Conservation (phyloP, 441 rosid genomes). For the Flueggea neowawraea region DNA sequence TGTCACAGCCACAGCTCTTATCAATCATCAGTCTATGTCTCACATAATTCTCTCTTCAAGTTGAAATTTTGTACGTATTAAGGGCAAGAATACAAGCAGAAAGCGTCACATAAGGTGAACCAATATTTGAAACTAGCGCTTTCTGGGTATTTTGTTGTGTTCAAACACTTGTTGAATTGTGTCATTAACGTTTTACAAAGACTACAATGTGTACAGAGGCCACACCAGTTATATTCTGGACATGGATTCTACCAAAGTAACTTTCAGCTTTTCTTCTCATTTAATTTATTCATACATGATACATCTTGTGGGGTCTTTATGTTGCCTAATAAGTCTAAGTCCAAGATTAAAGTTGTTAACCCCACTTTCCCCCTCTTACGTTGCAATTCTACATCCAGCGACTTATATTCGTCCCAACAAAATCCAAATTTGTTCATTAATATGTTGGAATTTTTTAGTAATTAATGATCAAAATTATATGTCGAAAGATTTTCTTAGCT, state of each 20-base stretch:
- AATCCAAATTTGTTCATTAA: too few relatives aligned
- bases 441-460: too few relatives aligned
- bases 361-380: not conserved
- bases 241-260: constrained; percentile 15
- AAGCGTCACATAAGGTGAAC: not conserved
- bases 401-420: not conserved
- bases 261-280: constrained; percentile 25
- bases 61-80: constrained; percentile 21
- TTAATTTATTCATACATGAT: not conserved
- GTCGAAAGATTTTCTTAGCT: too few relatives aligned
- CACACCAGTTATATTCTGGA: not conserved
- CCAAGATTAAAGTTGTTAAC: not conserved
- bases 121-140: not conserved
- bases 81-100: not conserved
- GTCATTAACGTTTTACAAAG: too few relatives aligned
- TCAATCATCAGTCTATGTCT: constrained; percentile 19
- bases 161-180: not conserved
- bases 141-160: not conserved
- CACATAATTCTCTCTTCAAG: not conserved
- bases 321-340: constrained; percentile 10
- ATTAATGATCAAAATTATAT: too few relatives aligned
- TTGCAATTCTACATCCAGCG: not conserved
- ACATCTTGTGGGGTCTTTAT: constrained; percentile 17
- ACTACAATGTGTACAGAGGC: too few relatives aligned
- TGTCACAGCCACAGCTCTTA: not conserved